phyloP scores from a whole-genome alignment of 2,329 filamentous ascomycete species.

The Nemania bipapillata region DNA sequence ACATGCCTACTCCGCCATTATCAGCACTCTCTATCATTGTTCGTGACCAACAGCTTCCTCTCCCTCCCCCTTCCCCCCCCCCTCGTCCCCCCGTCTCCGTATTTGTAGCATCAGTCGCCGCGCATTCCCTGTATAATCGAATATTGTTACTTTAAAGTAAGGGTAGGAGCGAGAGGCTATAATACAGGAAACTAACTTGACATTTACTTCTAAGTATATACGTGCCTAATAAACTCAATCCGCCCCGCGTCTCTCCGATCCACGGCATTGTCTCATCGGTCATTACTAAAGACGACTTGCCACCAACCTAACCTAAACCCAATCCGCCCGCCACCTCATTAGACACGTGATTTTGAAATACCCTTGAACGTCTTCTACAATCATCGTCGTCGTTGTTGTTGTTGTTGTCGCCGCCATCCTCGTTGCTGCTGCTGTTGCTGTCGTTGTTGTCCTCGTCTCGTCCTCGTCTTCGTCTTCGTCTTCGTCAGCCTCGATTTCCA shows the following conservation, averaged over 20 bases:
- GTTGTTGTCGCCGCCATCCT: too few species aligned
- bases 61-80: neutral
- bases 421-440: neutral
- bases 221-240: neutral
- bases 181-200: neutral
- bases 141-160: neutral
- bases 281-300: neutral
- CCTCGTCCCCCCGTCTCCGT: neutral
- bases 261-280: conserved; percentile 7
- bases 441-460: too few species aligned
- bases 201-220: neutral
- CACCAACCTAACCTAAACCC: too few species aligned
- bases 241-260: conserved; percentile 1
- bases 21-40: conserved; percentile 15
- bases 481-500: neutral
- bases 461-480: neutral
- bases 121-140: neutral
- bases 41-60: neutral
- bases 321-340: neutral
- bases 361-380: neutral
- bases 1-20: neutral
- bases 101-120: neutral
- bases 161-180: neutral
- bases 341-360: neutral
- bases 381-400: neutral